Conservation (phyloP, 2,329 filamentous ascomycete species). For the Neonectria punicea region DNA sequence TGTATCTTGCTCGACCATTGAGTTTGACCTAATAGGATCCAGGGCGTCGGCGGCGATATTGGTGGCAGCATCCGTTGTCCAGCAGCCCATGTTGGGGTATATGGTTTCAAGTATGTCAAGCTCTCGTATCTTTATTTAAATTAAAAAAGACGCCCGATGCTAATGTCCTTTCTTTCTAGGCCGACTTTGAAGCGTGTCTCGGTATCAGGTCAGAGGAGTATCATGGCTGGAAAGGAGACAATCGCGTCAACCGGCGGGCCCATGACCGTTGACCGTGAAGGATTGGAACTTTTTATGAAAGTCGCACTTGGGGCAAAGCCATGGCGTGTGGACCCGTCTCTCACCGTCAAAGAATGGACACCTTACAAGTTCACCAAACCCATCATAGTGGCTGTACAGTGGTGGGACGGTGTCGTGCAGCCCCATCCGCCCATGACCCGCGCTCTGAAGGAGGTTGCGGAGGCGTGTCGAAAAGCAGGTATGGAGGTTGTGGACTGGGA, state of each 20-base stretch:
- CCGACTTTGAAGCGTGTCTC: constrained; percentile 48
- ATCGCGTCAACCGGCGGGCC: constrained; percentile 47
- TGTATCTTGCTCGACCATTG: background rate
- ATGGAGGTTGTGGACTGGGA: constrained; percentile 64
- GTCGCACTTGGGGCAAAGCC: constrained; percentile 44
- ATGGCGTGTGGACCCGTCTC: constrained; percentile 48
- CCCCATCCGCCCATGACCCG: constrained; percentile 69
- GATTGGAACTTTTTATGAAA: constrained; percentile 51
- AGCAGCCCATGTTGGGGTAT: constrained; percentile 49
- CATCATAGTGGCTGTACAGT: constrained; percentile 69
- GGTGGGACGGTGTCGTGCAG: constrained; percentile 68
- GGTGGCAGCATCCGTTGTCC: constrained; percentile 54
- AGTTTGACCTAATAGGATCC: background rate
- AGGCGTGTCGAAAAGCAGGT: constrained; percentile 58
- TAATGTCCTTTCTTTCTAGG: constrained; percentile 30
- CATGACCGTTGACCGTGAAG: constrained; percentile 48
- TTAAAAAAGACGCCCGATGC: background rate
- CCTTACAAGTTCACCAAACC: constrained; percentile 51
- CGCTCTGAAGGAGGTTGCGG: constrained; percentile 65
- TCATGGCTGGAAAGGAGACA: constrained; percentile 50
- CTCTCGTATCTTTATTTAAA: background rate
- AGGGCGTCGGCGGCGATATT: constrained; percentile 56
- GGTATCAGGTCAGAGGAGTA: constrained; percentile 36
- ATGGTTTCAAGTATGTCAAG: constrained; percentile 46
- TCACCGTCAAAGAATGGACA: constrained; percentile 49